Conservation (phyloP, 192 early-diverging fungal species). For the Coemansia asiatica region DNA sequence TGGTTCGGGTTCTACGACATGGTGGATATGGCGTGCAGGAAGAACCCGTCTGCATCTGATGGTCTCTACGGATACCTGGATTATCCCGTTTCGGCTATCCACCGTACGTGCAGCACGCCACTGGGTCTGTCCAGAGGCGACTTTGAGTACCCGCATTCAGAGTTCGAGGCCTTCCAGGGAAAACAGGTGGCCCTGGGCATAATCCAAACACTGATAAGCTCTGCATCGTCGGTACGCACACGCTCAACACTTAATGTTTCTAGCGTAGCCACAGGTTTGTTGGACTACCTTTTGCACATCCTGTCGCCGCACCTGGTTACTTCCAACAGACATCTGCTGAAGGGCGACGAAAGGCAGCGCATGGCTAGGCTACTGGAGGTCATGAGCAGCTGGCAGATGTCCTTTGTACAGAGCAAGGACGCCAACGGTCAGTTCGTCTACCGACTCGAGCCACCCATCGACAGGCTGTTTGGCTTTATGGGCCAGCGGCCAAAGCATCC, state of each 20-base stretch:
- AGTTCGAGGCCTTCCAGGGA: slow-evolving; percentile 65
- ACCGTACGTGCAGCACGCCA: slow-evolving; percentile 77
- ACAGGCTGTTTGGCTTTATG: slow-evolving; percentile 32
- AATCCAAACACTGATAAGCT: slow-evolving; percentile 44
- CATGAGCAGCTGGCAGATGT: slow-evolving; percentile 26
- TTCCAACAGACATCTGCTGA: slow-evolving; percentile 57
- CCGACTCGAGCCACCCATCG: slow-evolving; percentile 76
- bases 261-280: slow-evolving; percentile 58
- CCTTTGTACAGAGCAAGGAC: slow-evolving; percentile 40
- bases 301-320: slow-evolving; percentile 73
- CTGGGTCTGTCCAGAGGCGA: slow-evolving; percentile 57
- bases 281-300: slow-evolving; percentile 71
- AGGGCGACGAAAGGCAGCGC: slow-evolving; percentile 26
- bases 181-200: slow-evolving; percentile 61
- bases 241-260: slow-evolving; percentile 56
- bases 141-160: slow-evolving; percentile 72
- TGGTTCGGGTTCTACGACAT: slow-evolving; percentile 85
- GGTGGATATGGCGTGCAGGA: slow-evolving; percentile 48
- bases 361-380: slow-evolving; percentile 36
- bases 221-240: slow-evolving; percentile 51
- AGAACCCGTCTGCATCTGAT: slow-evolving; percentile 38
- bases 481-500: slow-evolving; percentile 9
- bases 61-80: slow-evolving; percentile 67
- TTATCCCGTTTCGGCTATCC: slow-evolving; percentile 72
- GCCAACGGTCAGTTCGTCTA: slow-evolving; percentile 33